Evolutionary conservation across 2,329 filamentous ascomycete genomes (phyloP), one percentile per base, ranked within the genome.

Genomic region (Moelleriella libera): DNA sequence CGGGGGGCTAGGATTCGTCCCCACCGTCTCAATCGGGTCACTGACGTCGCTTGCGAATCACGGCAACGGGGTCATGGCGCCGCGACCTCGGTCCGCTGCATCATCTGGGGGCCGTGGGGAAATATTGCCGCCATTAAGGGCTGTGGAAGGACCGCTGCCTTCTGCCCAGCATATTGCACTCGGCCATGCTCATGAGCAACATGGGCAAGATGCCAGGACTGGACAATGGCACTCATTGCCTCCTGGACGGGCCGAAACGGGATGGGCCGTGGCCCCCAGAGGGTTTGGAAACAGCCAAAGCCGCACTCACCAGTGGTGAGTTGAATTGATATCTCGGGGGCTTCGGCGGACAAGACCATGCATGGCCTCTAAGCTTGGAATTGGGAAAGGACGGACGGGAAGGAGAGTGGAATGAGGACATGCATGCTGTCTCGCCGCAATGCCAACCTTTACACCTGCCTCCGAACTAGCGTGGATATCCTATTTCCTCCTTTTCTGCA

Each of bases 111-210:
- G 60, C 1, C 61, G 63, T 5, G 62, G 62, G 10, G 68, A 73
- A 8, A 64, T 70, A 48, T 59, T 76, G 3, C 73, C 73, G 5
- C 71, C 73, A 2, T 54, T 77, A 39, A 63, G 72, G 45, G 53
- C 57, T 5, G 67, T 76, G 52, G 72, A 76, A 41, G 61, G 62
- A 4, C 53, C 54, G 2, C 57, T 53, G 10, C 54, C 57, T 9
- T 4, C 31, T 5, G 46, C 44, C 5, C 52, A 55, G 42, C 52
- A 55, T 6, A 46, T 55, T 21, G 52, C 50, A 6, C 45, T 53
- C 10, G 60, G 61, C 5, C 58, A 55, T 34, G 53, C 54, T 11
- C 60, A 63, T 41, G 64, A 66, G 50, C 61, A 63, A 44, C 60
- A 64, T 41, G 64, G 66, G 50, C 61, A 63, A 44, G 62, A 66